Percentiles rank a stretch among this genome's conserved stretches.
phyloP scores from a whole-genome alignment of 1,284 basidiomycete species.

The Leccinum fallax region DNA sequence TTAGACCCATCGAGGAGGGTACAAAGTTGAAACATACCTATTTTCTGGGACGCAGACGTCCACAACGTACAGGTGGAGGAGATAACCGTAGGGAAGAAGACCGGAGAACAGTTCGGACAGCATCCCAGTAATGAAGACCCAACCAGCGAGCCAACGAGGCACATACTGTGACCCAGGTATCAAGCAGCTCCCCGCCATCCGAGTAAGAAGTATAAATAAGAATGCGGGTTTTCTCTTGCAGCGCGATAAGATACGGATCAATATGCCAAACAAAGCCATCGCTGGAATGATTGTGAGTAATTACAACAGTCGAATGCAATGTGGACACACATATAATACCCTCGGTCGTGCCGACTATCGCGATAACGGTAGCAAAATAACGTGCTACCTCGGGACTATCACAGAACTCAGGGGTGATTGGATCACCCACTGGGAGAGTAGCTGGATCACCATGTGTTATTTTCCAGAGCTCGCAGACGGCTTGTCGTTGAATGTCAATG shows the following conservation, averaged over 20 bases:
- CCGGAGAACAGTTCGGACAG: constrained; percentile 19
- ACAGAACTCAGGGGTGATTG: constrained; percentile 25
- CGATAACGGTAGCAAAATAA: constrained; percentile 22
- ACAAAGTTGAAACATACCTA: constrained; percentile 20
- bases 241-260: constrained; percentile 29
- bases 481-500: constrained; percentile 29
- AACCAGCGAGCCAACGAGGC: constrained; percentile 14
- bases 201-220: constrained; percentile 19
- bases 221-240: constrained; percentile 37
- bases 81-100: constrained; percentile 18
- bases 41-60: constrained; percentile 31
- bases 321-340: constrained; percentile 27
- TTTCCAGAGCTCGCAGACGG: constrained; percentile 33
- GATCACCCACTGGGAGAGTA: constrained; percentile 9
- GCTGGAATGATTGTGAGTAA: constrained; percentile 17
- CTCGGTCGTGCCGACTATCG: constrained; percentile 15
- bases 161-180: constrained; percentile 24
- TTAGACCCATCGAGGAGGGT: neutral
- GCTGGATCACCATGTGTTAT: constrained; percentile 12
- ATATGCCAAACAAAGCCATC: constrained; percentile 22
- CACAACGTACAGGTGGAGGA: constrained; percentile 33
- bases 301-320: neutral
- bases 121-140: constrained; percentile 24
- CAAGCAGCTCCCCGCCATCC: constrained; percentile 16
- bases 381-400: constrained; percentile 24